phyloP scores from a whole-genome alignment of 2,329 filamentous ascomycete species.

The Paecilomyces sp. region DNA sequence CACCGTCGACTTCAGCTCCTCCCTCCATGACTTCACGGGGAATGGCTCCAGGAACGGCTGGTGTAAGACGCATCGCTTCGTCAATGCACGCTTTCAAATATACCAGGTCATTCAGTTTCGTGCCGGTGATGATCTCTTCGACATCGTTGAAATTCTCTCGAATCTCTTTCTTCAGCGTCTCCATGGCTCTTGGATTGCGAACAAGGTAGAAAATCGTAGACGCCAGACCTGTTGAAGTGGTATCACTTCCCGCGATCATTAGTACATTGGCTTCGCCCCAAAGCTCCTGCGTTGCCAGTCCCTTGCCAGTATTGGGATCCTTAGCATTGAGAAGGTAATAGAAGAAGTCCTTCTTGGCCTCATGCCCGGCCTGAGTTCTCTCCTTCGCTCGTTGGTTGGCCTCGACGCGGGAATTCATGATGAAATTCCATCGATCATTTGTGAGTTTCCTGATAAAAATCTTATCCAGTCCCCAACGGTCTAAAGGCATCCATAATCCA shows the following conservation, averaged over 20 bases:
- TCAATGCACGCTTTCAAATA: slow-evolving; percentile 37
- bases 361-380: slow-evolving; percentile 51
- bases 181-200: slow-evolving; percentile 22
- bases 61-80: slow-evolving; percentile 34
- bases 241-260: slow-evolving; percentile 67
- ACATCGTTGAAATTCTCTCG: slow-evolving; percentile 25
- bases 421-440: slow-evolving; percentile 60
- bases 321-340: slow-evolving; percentile 65
- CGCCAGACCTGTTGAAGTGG: slow-evolving; percentile 57
- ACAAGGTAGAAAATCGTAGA: slow-evolving; percentile 35
- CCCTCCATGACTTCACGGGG: slow-evolving; percentile 33
- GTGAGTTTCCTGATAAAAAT: slow-evolving; percentile 62
- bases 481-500: slow-evolving; percentile 63
- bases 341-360: slow-evolving; percentile 67
- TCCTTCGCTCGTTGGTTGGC: slow-evolving; percentile 58
- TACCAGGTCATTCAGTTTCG: slow-evolving; percentile 25
- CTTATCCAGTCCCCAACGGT: slow-evolving; percentile 60
- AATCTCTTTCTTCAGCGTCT: slow-evolving; percentile 27
- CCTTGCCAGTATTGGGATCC: slow-evolving; percentile 63
- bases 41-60: slow-evolving; percentile 30
- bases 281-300: slow-evolving; percentile 59
- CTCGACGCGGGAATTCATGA: slow-evolving; percentile 63
- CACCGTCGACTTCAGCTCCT: slow-evolving; percentile 29
- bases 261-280: slow-evolving; percentile 66
- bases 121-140: slow-evolving; percentile 30